These are phyloP conservation scores for Artemisia argyi DNA, from an alignment of 129 eudicot genomes.

Conservation along the genomic window DNA sequence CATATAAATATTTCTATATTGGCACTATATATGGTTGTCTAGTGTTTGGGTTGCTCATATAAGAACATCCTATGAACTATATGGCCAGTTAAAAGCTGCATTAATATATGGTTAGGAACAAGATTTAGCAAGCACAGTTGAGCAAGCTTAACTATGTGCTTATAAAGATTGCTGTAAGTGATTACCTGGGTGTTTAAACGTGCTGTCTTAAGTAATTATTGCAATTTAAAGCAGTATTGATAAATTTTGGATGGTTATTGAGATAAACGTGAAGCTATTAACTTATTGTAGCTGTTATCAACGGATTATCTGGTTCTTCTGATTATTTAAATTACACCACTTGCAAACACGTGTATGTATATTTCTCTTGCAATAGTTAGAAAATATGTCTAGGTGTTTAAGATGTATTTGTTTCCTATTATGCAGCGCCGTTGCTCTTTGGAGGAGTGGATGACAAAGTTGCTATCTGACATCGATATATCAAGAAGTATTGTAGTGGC, in stretches of 20 bases:
- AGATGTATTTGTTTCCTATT: not conserved
- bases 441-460: constrained; percentile 86
- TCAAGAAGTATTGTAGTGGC: constrained; percentile 90
- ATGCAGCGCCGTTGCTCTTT: constrained; percentile 85
- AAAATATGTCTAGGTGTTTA: constrained; percentile 4
- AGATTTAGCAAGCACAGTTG: not conserved
- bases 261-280: not conserved
- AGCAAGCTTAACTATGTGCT: not conserved
- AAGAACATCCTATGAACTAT: not conserved
- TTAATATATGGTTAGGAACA: not conserved
- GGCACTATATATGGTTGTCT: constrained; percentile 5
- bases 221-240: no score
- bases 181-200: not conserved
- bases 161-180: not conserved
- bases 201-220: not conserved
- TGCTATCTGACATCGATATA: constrained; percentile 86
- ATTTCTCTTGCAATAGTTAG: no score
- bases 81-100: not conserved
- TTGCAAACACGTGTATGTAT: no score
- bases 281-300: not conserved
- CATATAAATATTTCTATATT: not conserved
- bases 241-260: not conserved
- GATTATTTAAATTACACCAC: not conserved
- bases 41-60: not conserved
- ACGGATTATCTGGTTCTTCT: not conserved